Conservation (phyloP, 768 basidiomycete genomes). For the Pisolithus marmoratus region DNA sequence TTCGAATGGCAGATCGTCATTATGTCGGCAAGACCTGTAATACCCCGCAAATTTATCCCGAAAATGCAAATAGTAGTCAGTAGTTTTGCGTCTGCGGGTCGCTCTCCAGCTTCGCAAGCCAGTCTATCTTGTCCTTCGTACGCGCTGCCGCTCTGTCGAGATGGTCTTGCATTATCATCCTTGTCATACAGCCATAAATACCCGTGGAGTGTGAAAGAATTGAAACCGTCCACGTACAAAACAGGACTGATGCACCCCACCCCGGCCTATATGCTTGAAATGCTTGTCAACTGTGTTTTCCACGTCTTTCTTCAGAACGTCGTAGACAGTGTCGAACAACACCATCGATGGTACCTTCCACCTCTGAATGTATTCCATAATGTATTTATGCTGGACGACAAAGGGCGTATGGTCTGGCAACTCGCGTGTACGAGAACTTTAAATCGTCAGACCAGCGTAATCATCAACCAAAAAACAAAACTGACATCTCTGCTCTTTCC, state of each 20-base stretch:
- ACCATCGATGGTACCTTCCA: slow-evolving; percentile 46
- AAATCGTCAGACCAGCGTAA: not conserved
- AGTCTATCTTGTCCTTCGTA: slow-evolving; percentile 38
- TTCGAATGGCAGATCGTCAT: slow-evolving; percentile 4
- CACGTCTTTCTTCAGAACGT: slow-evolving; percentile 35
- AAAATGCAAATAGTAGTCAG: slow-evolving; percentile 45
- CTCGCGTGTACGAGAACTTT: slow-evolving; percentile 65
- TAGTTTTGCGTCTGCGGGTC: slow-evolving; percentile 48
- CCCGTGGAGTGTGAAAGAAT: not conserved
- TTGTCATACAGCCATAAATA: slow-evolving; percentile 12
- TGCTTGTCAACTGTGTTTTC: slow-evolving; percentile 39
- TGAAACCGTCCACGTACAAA: slow-evolving; percentile 25
- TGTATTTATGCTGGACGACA: slow-evolving; percentile 48
- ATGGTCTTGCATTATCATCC: slow-evolving; percentile 47
- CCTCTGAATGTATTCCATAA: slow-evolving; percentile 35
- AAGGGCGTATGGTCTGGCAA: slow-evolving; percentile 65
- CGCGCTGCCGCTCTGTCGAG: slow-evolving; percentile 37
- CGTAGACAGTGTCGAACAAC: slow-evolving; percentile 39
- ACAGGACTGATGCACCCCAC: slow-evolving; percentile 46
- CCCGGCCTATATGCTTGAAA: slow-evolving; percentile 50
- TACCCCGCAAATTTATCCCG: slow-evolving; percentile 43
- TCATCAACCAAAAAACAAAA: not conserved
- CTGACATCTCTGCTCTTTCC: slow-evolving; percentile 41
- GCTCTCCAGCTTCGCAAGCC: slow-evolving; percentile 47
- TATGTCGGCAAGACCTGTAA: slow-evolving; percentile 35